Evolutionary conservation across 2,329 filamentous ascomycete genomes (phyloP).

Genomic region (Colletotrichum lindemuthianum): DNA sequence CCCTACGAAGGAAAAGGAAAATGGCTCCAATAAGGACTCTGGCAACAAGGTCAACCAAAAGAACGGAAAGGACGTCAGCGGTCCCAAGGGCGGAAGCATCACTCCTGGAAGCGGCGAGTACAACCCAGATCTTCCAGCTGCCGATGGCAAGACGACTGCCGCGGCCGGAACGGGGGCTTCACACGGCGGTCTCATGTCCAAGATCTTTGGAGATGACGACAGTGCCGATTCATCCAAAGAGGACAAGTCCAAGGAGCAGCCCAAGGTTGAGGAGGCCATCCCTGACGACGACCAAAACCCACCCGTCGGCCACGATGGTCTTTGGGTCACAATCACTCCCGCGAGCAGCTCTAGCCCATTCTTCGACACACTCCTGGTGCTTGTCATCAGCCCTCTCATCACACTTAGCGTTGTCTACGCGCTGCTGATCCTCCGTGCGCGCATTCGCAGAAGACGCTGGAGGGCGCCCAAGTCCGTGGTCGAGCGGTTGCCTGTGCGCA

Average conservation of each 20-base stretch:
- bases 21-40: conserved; percentile 1
- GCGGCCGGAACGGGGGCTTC: conserved; percentile 17
- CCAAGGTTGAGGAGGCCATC: conserved; percentile 39
- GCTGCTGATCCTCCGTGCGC: conserved; percentile 84
- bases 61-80: conserved; percentile 41
- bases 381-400: conserved; percentile 94
- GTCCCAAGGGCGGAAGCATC: conserved; percentile 72
- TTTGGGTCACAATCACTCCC: conserved; percentile 97
- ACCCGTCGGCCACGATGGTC: conserved; percentile 72
- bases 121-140: conserved; percentile 41
- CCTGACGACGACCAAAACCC: conserved; percentile 37
- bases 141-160: conserved; percentile 45
- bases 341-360: conserved; percentile 91
- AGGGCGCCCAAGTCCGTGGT: conserved; percentile 97
- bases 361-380: conserved; percentile 93
- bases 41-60: conserved; percentile 38
- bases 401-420: conserved; percentile 94
- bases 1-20: conserved; percentile 38
- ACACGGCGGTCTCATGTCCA: conserved; percentile 55
- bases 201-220: conserved; percentile 59
- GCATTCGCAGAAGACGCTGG: conserved; percentile 90
- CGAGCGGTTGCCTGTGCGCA: conserved; percentile 91
- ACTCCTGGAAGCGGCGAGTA: conserved; percentile 81
- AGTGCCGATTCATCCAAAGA: conserved; percentile 43
- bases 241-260: conserved; percentile 37